Evolutionary conservation across 306 rosid species (phyloP).

Genomic region (Dicorynia guianensis): DNA sequence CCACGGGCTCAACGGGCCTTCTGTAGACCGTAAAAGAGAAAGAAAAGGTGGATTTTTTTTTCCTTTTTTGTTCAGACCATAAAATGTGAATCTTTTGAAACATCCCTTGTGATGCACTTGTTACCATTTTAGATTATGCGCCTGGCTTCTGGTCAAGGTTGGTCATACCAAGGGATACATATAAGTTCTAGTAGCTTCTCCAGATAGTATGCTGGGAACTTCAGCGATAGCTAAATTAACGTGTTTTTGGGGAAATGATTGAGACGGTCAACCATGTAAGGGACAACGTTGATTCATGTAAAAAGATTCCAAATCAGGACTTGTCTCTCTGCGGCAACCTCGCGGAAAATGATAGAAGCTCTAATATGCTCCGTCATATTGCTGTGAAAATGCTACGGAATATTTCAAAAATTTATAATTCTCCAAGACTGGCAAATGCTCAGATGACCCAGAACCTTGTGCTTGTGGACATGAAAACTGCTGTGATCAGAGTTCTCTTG

Average conservation of each 20-base stretch:
- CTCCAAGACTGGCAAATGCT: conserved; percentile 45
- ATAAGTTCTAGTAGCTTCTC: conserved; percentile 82
- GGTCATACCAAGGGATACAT: conserved; percentile 97
- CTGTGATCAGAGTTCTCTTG: conserved; percentile 52
- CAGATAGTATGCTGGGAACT: conserved; percentile 81
- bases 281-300: conserved; percentile 43
- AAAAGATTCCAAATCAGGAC: conserved; percentile 38
- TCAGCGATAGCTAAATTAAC: conserved; percentile 84
- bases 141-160: conserved; percentile 73
- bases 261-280: conserved; percentile 56
- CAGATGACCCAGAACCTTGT: conserved; percentile 52
- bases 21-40: neutral
- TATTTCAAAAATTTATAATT: too few relatives aligned
- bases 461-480: conserved; percentile 75
- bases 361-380: too few relatives aligned
- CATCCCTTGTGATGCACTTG: conserved; percentile 20
- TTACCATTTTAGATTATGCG: conserved; percentile 6
- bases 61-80: neutral
- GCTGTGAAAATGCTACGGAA: too few relatives aligned
- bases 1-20: neutral
- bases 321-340: conserved; percentile 48
- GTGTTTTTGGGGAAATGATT: conserved; percentile 82
- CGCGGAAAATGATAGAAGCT: too few relatives aligned
- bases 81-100: conserved; percentile 33
- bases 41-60: too few relatives aligned